A percentile compares a stretch with the other conserved stretches of the same genome.
Evolutionary conservation across 2,329 filamentous ascomycete species (phyloP).

Genomic region (Talaromyces sp.): DNA sequence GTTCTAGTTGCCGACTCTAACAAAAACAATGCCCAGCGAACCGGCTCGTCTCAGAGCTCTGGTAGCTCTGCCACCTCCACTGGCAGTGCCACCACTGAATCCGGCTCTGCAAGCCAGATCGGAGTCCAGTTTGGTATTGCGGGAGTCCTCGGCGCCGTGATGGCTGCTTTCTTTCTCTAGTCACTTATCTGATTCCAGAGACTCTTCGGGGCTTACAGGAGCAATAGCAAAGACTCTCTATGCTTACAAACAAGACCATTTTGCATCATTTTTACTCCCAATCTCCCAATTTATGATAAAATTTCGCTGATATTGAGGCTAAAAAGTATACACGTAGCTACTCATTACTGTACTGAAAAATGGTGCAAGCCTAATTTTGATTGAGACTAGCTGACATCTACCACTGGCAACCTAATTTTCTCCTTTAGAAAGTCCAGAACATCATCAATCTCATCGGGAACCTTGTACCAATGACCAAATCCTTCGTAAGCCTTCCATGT

Average conservation of each 20-base stretch:
- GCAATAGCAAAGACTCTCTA: background rate
- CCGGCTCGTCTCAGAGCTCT: slow-evolving; percentile 11
- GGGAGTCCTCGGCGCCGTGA: slow-evolving; percentile 33
- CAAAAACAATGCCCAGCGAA: slow-evolving; percentile 17
- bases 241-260: background rate
- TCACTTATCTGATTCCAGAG: background rate
- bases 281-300: background rate
- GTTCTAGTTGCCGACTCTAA: slow-evolving; percentile 19
- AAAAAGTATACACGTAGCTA: background rate
- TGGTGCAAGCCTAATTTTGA: background rate
- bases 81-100: slow-evolving; percentile 21
- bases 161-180: slow-evolving; percentile 39
- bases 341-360: background rate
- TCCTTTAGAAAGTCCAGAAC: slow-evolving; percentile 35
- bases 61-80: slow-evolving; percentile 8
- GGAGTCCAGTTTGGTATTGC: slow-evolving; percentile 31
- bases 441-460: slow-evolving; percentile 49
- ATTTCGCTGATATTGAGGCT: background rate
- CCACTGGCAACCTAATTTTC: slow-evolving; percentile 17
- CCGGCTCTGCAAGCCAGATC: slow-evolving; percentile 30
- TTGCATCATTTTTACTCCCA: background rate
- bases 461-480: slow-evolving; percentile 49
- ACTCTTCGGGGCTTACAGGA: background rate
- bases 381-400: background rate
- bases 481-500: slow-evolving; percentile 41